Evolutionary conservation across 2,329 filamentous ascomycete genomes (phyloP).

Genomic region (Colletotrichum paranaense): DNA sequence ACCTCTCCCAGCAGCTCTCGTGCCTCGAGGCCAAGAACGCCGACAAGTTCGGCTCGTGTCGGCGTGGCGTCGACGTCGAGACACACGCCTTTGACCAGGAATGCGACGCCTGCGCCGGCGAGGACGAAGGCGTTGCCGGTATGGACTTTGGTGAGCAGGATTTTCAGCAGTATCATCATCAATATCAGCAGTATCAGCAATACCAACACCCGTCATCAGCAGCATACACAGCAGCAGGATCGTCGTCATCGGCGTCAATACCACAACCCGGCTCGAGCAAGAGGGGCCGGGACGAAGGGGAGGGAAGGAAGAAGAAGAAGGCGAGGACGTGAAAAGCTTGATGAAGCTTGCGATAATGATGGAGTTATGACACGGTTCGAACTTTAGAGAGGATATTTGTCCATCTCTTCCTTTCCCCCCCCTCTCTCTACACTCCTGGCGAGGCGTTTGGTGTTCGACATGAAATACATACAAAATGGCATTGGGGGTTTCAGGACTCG

Average conservation of each 20-base stretch:
- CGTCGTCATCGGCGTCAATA: not conserved
- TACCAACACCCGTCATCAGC: not conserved
- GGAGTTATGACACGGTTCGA: not conserved
- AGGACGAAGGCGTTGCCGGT: conserved; percentile 55
- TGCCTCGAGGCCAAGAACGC: conserved; percentile 63
- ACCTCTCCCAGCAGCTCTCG: conserved; percentile 57
- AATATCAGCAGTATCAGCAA: conserved; percentile 9
- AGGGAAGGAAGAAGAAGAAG: conserved; percentile 20
- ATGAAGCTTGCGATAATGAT: not conserved
- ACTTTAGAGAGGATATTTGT: not conserved
- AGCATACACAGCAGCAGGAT: not conserved
- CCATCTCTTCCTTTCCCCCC: not conserved
- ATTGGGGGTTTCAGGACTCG: not conserved
- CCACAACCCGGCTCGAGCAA: not conserved
- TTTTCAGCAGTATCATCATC: conserved; percentile 3
- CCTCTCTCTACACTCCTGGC: not conserved
- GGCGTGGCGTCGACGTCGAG: conserved; percentile 52
- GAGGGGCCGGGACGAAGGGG: conserved; percentile 14
- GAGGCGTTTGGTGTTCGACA: conserved; percentile 19
- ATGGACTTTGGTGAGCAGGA: conserved; percentile 45
- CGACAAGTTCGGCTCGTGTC: conserved; percentile 57
- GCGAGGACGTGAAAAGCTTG: conserved; percentile 20
- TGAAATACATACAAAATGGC: not conserved
- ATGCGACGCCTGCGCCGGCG: conserved; percentile 55
- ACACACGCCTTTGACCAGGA: conserved; percentile 61